Evolutionary conservation across 805 yeast species (phyloP).

Genomic region (Candida rishiriensis): DNA sequence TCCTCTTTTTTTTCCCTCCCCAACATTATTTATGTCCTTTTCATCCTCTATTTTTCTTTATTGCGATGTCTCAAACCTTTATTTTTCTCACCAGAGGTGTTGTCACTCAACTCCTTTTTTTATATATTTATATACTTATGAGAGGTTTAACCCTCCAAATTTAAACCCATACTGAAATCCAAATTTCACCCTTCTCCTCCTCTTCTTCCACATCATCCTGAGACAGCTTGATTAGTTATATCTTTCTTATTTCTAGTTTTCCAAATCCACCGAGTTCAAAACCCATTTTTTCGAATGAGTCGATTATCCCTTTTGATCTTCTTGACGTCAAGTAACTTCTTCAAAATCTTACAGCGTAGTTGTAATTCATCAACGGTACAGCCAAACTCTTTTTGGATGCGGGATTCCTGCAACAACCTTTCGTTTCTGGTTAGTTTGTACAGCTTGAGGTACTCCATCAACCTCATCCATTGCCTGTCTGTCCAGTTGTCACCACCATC

Average conservation of each 20-base stretch:
- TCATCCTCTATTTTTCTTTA: neutral
- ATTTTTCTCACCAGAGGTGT: too few species aligned
- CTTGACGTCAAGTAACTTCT: constrained; percentile 16
- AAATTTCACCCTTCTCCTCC: neutral
- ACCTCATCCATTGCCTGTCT: constrained; percentile 19
- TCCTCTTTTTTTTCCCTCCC: neutral
- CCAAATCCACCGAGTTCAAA: neutral
- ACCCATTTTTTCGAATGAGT: neutral
- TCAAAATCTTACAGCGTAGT: constrained; percentile 16
- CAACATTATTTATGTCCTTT: neutral
- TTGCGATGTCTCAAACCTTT: too few species aligned
- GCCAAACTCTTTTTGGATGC: constrained; percentile 15
- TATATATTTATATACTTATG: neutral
- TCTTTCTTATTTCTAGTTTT: neutral
- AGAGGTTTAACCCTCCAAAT: too few species aligned
- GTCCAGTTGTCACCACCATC: constrained; percentile 15
- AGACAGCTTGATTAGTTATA: too few species aligned
- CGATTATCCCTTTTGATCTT: constrained; percentile 7
- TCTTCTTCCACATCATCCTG: neutral
- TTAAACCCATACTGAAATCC: too few species aligned
- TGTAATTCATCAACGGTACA: constrained; percentile 22
- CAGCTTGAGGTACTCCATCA: constrained; percentile 16
- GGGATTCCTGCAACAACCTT: constrained; percentile 7
- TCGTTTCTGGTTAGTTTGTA: constrained; percentile 17
- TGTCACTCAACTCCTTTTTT: neutral